Conservation (phyloP, 179 eudicot genomes). For the Beta corolliflora region DNA sequence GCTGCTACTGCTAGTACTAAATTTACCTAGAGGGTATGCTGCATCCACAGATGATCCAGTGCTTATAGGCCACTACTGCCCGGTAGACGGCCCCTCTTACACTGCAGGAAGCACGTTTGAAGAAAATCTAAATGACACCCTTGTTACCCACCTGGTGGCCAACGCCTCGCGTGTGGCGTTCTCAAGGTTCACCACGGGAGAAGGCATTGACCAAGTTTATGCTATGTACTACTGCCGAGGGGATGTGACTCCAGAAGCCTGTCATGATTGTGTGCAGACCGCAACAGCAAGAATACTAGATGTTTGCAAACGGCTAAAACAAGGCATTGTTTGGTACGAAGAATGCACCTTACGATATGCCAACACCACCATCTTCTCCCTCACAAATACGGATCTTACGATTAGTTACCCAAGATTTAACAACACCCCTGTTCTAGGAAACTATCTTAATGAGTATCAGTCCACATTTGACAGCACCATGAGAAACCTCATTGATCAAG, state of each 20-base stretch:
- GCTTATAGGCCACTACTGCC: slow-evolving; percentile 4
- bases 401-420: not conserved
- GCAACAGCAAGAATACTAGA: slow-evolving; percentile 8
- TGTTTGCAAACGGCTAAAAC: slow-evolving; percentile 10
- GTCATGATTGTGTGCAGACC: slow-evolving; percentile 21
- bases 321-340: slow-evolving; percentile 27
- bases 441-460: slow-evolving; percentile 19
- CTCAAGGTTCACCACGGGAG: slow-evolving; percentile 15
- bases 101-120: slow-evolving; percentile 1
- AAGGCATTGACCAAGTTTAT: slow-evolving; percentile 19
- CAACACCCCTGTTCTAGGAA: not conserved
- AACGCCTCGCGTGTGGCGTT: slow-evolving; percentile 10
- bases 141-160: not conserved
- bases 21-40: not conserved
- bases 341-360: slow-evolving; percentile 31
- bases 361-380: slow-evolving; percentile 19
- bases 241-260: slow-evolving; percentile 1
- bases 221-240: slow-evolving; percentile 27
- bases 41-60: not conserved
- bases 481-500: slow-evolving; percentile 22
- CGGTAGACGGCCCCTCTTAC: slow-evolving; percentile 8
- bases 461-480: slow-evolving; percentile 4
- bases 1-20: not conserved
- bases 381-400: not conserved
- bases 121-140: slow-evolving; percentile 16